A percentile compares a stretch with the other conserved stretches of the same genome.
phyloP scores from a whole-genome alignment of 1,139 yeast genomes.

The Williopsis jadinii region DNA sequence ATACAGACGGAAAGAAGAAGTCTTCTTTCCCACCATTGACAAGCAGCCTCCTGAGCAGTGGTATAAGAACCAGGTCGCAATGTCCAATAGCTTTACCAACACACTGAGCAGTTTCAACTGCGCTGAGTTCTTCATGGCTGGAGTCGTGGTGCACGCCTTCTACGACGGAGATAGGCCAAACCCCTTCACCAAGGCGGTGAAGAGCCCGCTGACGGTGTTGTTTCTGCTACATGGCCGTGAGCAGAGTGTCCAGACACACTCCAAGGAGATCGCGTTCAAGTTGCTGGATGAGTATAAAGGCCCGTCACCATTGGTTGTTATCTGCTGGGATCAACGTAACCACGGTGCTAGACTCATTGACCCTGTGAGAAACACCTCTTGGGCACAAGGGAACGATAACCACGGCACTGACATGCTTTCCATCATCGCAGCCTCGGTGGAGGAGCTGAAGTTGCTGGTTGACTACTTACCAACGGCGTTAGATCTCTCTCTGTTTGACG shows the following conservation, averaged over 20 bases:
- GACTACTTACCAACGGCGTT: slow-evolving; percentile 43
- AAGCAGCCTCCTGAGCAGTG: too few relatives aligned
- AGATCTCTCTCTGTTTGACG: slow-evolving; percentile 25
- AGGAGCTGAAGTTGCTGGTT: slow-evolving; percentile 41
- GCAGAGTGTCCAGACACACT: neutral
- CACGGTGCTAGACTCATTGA: slow-evolving; percentile 48
- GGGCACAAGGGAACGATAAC: slow-evolving; percentile 41
- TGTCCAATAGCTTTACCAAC: too few relatives aligned
- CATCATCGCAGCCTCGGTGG: slow-evolving; percentile 42
- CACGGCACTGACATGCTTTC: slow-evolving; percentile 53
- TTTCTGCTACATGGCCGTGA: slow-evolving; percentile 11
- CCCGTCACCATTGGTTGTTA: slow-evolving; percentile 32
- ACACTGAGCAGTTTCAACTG: too few relatives aligned
- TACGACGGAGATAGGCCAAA: slow-evolving; percentile 4
- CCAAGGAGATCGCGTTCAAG: slow-evolving; percentile 3
- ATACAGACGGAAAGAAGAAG: too few relatives aligned
- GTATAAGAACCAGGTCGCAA: too few relatives aligned
- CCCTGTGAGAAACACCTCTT: slow-evolving; percentile 31
- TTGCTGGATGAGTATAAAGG: slow-evolving; percentile 7
- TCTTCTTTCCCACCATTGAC: too few relatives aligned
- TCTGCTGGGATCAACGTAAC: slow-evolving; percentile 53
- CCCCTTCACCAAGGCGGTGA: slow-evolving; percentile 4
- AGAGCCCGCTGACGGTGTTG: slow-evolving; percentile 3
- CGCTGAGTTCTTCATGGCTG: slow-evolving; percentile 4
- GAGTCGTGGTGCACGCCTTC: slow-evolving; percentile 8